Evolutionary conservation across 805 yeast genomes (phyloP).

Genomic region (Saccharomycopsis sp.): DNA sequence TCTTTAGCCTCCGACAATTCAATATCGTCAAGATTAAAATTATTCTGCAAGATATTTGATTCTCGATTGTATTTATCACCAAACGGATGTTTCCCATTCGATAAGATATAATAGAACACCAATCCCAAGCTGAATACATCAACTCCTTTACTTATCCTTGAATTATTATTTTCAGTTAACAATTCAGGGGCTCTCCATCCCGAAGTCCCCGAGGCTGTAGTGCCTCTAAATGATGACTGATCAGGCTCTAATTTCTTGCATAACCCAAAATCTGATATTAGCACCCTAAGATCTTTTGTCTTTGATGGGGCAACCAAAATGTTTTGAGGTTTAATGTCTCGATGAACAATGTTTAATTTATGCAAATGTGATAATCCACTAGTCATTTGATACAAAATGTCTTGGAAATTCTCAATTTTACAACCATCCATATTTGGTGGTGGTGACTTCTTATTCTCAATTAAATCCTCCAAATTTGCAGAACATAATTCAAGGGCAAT

Average conservation of each 20-base stretch:
- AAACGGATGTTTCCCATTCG: constrained; percentile 86
- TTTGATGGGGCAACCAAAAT: constrained; percentile 20
- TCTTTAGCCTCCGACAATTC: constrained; percentile 58
- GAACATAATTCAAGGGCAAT: constrained; percentile 90
- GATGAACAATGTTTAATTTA: constrained; percentile 82
- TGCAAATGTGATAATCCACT: constrained; percentile 84
- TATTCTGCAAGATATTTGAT: constrained; percentile 73
- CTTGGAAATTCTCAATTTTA: constrained; percentile 30
- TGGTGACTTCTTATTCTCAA: constrained; percentile 46
- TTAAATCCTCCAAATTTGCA: constrained; percentile 80
- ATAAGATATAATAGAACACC: constrained; percentile 78
- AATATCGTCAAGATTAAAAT: constrained; percentile 40
- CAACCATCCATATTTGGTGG: constrained; percentile 25
- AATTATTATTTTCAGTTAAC: constrained; percentile 34
- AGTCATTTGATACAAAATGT: constrained; percentile 67
- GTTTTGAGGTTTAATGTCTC: constrained; percentile 55
- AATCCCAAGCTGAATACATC: constrained; percentile 95
- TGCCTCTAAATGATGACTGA: constrained; percentile 89
- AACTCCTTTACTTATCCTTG: constrained; percentile 50
- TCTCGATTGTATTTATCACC: constrained; percentile 89
- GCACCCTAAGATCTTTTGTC: constrained; percentile 39
- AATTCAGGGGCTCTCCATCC: constrained; percentile 99
- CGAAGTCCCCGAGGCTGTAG: constrained; percentile 92
- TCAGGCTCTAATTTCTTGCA: constrained; percentile 89
- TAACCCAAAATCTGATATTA: constrained; percentile 93